These are phyloP conservation scores for Colletotrichum musae DNA, from an alignment of 2,329 filamentous ascomycete genomes.

Conservation along the genomic window DNA sequence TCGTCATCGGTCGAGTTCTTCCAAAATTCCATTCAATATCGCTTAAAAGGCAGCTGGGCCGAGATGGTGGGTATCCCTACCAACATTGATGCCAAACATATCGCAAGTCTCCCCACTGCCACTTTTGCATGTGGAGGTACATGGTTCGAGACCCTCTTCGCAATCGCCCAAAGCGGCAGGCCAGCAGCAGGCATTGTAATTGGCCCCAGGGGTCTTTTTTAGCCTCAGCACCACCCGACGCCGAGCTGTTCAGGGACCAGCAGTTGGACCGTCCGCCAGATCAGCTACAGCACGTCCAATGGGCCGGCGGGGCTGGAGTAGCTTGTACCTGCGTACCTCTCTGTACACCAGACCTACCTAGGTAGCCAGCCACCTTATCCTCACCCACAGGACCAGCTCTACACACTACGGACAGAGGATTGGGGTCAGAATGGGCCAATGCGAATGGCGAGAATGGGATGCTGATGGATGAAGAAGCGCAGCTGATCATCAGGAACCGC, in stretches of 20 bases:
- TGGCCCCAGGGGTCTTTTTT: conserved; percentile 26
- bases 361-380: too few relatives aligned
- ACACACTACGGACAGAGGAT: too few relatives aligned
- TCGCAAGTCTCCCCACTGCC: conserved; percentile 25
- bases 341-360: too few relatives aligned
- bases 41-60: conserved; percentile 34
- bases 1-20: conserved; percentile 21
- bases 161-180: conserved; percentile 27
- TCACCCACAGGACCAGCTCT: too few relatives aligned
- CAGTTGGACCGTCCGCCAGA: conserved; percentile 30
- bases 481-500: conserved; percentile 9
- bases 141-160: conserved; percentile 33
- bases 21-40: conserved; percentile 33
- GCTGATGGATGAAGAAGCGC: conserved; percentile 17
- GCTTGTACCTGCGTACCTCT: too few relatives aligned
- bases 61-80: conserved; percentile 22
- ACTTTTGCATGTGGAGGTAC: conserved; percentile 36
- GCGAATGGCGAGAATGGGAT: not conserved
- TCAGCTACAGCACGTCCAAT: conserved; percentile 16
- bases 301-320: not conserved
- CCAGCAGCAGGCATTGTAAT: conserved; percentile 31
- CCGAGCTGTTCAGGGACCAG: conserved; percentile 21
- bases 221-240: conserved; percentile 18
- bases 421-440: conserved; percentile 6
- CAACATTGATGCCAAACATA: conserved; percentile 37